These are phyloP conservation scores for Edaphochlamys debaryana DNA, from an alignment of 139 green algal genomes.

Conservation along the genomic window DNA sequence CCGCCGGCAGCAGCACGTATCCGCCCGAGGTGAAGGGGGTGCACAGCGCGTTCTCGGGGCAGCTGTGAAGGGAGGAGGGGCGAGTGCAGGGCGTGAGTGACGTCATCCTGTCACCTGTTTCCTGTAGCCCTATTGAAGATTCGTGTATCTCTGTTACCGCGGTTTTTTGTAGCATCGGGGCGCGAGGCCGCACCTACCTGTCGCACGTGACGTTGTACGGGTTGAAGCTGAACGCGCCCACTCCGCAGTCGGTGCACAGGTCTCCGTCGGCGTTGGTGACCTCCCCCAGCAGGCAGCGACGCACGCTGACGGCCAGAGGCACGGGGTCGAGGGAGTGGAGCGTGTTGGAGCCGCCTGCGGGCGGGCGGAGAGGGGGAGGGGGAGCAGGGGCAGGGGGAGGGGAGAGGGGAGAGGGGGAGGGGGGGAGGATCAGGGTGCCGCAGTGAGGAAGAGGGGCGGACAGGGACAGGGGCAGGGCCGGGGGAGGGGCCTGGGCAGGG, in stretches of 20 bases:
- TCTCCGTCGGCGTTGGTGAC: constrained; percentile 9
- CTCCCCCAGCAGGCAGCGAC: constrained; percentile 20
- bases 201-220: constrained; percentile 36
- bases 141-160: too few species aligned
- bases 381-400: background rate
- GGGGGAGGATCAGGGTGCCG: background rate
- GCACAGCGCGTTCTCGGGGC: constrained; percentile 10
- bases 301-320: constrained; percentile 2
- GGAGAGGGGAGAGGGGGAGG: background rate
- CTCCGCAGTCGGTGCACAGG: too few species aligned
- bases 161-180: too few species aligned
- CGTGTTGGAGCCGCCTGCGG: constrained; percentile 10
- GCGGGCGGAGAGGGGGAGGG: background rate
- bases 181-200: too few species aligned
- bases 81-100: background rate
- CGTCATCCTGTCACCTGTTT: too few species aligned
- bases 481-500: too few species aligned
- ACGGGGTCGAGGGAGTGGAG: background rate
- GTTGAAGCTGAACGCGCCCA: background rate
- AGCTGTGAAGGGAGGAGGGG: background rate
- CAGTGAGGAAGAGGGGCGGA: too few species aligned
- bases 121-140: too few species aligned
- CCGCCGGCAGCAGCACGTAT: constrained; percentile 3
- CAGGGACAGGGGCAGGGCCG: too few species aligned
- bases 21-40: background rate